phyloP scores from a whole-genome alignment of 208 protist species.

The Phytomonas sp. region DNA sequence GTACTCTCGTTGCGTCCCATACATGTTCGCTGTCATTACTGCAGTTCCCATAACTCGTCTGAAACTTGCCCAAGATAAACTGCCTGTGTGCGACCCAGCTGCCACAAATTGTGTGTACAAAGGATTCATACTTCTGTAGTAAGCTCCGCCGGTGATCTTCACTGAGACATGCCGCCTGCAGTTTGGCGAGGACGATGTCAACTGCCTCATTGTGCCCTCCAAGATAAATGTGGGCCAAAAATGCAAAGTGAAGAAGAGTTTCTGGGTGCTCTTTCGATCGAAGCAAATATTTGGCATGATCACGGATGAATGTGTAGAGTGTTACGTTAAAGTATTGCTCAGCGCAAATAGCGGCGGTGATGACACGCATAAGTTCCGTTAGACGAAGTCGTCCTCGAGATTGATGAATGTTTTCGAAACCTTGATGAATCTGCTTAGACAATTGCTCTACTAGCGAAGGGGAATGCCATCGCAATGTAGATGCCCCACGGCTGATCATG shows the following conservation, averaged over 20 bases:
- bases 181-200: constrained; percentile 8
- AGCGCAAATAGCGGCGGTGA: constrained; percentile 12
- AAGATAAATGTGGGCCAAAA: neutral
- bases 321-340: constrained; percentile 19
- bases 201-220: constrained; percentile 2
- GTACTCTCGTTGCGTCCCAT: neutral
- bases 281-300: neutral
- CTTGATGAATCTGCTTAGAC: constrained; percentile 14
- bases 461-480: constrained; percentile 22
- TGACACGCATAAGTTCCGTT: constrained; percentile 13
- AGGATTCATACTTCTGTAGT: neutral
- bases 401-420: neutral
- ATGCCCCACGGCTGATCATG: constrained; percentile 50
- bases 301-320: constrained; percentile 7
- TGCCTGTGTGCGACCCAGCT: neutral
- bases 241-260: neutral
- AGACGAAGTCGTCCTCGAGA: constrained; percentile 10
- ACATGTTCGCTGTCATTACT: neutral
- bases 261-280: neutral
- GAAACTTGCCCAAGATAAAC: neutral
- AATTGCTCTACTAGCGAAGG: constrained; percentile 25
- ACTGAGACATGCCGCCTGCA: neutral
- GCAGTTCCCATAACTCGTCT: neutral
- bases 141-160: neutral
- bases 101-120: neutral